These are phyloP conservation scores for Simplicillium aogashimaense DNA, from an alignment of 2,329 filamentous ascomycete species.

Conservation along the genomic window DNA sequence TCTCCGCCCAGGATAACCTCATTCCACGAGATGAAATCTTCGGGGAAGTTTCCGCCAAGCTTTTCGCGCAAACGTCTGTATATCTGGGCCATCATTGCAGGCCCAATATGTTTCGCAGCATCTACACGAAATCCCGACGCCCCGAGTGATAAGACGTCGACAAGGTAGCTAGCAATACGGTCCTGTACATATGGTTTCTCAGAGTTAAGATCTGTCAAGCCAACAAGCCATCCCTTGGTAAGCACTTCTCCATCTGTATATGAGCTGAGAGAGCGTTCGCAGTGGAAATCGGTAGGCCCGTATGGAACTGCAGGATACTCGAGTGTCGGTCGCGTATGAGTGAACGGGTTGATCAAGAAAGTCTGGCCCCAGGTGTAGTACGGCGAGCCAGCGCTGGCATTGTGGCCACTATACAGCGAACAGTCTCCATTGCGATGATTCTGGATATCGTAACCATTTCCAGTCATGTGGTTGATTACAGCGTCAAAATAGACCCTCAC, in stretches of 20 bases:
- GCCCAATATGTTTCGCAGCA: constrained; percentile 2
- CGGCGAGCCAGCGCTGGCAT: background rate
- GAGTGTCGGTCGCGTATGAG: constrained; percentile 1
- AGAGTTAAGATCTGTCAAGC: constrained; percentile 1
- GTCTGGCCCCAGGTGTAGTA: constrained; percentile 3
- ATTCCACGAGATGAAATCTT: constrained; percentile 3
- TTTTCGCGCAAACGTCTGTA: constrained; percentile 1
- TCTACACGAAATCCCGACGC: constrained; percentile 3
- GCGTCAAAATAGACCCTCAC: constrained; percentile 3
- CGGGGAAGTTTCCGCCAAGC: constrained; percentile 1
- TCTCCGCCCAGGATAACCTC: constrained; percentile 3
- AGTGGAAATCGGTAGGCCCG: constrained; percentile 2
- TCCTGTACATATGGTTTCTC: constrained; percentile 4
- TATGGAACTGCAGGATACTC: constrained; percentile 2
- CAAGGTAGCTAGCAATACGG: constrained; percentile 2
- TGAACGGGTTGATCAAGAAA: constrained; percentile 3
- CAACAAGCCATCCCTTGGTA: constrained; percentile 3
- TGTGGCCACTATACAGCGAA: constrained; percentile 2
- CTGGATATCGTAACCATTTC: constrained; percentile 2
- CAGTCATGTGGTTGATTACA: constrained; percentile 4
- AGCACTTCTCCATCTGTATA: constrained; percentile 1
- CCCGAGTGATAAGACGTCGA: constrained; percentile 2
- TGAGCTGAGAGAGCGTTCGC: constrained; percentile 1
- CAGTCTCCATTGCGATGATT: constrained; percentile 4
- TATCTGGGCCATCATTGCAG: constrained; percentile 2